Evolutionary conservation across 352 stramenopile species (phyloP).

Genomic region (Globisporangium irregulare): DNA sequence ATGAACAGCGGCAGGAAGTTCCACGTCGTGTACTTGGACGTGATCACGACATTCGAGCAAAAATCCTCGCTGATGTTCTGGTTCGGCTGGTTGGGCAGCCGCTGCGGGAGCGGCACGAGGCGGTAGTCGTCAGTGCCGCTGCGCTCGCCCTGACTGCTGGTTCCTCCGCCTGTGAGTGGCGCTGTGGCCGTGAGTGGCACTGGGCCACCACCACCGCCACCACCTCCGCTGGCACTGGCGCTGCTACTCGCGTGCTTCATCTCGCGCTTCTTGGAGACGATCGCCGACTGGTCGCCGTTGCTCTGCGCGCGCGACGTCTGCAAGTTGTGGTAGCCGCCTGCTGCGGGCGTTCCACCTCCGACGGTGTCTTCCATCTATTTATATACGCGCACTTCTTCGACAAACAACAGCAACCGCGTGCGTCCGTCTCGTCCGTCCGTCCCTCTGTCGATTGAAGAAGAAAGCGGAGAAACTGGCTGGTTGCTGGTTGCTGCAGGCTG

Average conservation of each 20-base stretch:
- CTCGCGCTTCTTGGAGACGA: slow-evolving; percentile 9
- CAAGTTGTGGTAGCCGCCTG: slow-evolving; percentile 25
- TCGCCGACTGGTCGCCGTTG: not conserved
- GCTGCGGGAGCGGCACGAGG: slow-evolving; percentile 45
- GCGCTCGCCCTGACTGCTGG: slow-evolving; percentile 2
- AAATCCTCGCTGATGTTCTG: slow-evolving; percentile 28
- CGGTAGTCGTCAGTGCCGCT: slow-evolving; percentile 41
- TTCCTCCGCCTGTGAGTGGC: slow-evolving; percentile 1
- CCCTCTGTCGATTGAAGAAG: not conserved
- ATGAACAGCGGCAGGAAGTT: slow-evolving; percentile 90
- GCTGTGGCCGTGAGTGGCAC: slow-evolving; percentile 9
- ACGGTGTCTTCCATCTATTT: slow-evolving; percentile 11
- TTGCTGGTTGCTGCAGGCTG: not conserved
- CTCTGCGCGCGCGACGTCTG: slow-evolving; percentile 30
- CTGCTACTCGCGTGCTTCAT: slow-evolving; percentile 15
- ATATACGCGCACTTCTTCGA: not conserved
- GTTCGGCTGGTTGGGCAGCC: slow-evolving; percentile 17
- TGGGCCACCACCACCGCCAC: not conserved
- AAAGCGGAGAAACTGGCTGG: slow-evolving; percentile 4
- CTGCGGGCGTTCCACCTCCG: slow-evolving; percentile 7
- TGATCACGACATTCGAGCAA: slow-evolving; percentile 88
- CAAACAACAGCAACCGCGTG: not conserved
- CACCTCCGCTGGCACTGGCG: slow-evolving; percentile 8
- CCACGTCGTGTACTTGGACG: slow-evolving; percentile 89
- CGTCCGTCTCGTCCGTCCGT: not conserved